Evolutionary conservation across 1,284 basidiomycete genomes (phyloP).

Genomic region (Apiotrichum gamsii): DNA sequence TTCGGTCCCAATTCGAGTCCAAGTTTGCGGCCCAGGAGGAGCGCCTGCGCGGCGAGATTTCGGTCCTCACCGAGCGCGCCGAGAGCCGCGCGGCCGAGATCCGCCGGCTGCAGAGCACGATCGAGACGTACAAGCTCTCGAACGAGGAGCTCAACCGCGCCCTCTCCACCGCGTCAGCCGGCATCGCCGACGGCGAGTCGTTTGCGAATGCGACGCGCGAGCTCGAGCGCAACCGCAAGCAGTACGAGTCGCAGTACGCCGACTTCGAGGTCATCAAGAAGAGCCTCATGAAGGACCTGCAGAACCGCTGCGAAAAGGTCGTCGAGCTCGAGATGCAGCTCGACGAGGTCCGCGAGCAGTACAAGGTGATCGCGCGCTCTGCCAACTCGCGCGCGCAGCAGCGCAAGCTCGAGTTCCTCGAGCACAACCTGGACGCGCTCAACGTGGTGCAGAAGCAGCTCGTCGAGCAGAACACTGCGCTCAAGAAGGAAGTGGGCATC

Average conservation of each 20-base stretch:
- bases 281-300: constrained; percentile 95
- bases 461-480: constrained; percentile 93
- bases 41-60: constrained; percentile 74
- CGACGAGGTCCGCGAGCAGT: constrained; percentile 98
- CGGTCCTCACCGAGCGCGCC: constrained; percentile 85
- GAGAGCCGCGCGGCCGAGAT: constrained; percentile 83
- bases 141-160: constrained; percentile 98
- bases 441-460: constrained; percentile 98
- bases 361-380: constrained; percentile 95
- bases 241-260: constrained; percentile 91
- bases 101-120: constrained; percentile 71
- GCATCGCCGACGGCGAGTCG: constrained; percentile 92
- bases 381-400: constrained; percentile 97
- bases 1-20: constrained; percentile 81
- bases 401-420: constrained; percentile 98
- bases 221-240: constrained; percentile 92
- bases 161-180: constrained; percentile 91
- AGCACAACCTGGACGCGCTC: constrained; percentile 93
- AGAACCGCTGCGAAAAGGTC: constrained; percentile 99
- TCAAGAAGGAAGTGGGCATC: constrained; percentile 97
- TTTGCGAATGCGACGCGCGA: constrained; percentile 94
- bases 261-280: constrained; percentile 99
- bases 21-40: constrained; percentile 91
- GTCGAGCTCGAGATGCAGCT: constrained; percentile 98
- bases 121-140: constrained; percentile 90